These are phyloP conservation scores for Leptodermis oblonga DNA, from an alignment of 257 asterid genomes.

Conservation along the genomic window DNA sequence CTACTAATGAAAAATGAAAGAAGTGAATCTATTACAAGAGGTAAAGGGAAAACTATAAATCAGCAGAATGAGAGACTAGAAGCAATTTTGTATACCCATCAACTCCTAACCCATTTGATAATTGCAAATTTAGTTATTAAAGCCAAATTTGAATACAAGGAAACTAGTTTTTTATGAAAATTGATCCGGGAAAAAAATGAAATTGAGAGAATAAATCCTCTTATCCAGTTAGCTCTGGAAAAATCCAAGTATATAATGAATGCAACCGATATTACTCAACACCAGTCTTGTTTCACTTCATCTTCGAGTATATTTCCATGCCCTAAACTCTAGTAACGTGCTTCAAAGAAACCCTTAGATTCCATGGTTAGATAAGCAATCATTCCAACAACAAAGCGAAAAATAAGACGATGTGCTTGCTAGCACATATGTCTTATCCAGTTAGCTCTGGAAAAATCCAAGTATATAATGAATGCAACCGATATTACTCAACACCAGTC, in stretches of 20 bases:
- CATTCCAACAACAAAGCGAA: no score
- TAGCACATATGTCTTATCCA: no score
- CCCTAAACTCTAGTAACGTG: no score
- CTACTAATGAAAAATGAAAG: neutral
- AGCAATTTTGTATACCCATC: neutral
- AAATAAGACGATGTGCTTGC: no score
- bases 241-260: neutral
- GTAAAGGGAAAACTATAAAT: neutral
- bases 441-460: no score
- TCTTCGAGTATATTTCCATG: neutral
- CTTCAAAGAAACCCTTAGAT: no score
- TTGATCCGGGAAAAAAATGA: neutral
- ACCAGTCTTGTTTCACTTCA: neutral
- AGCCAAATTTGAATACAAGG: no score
- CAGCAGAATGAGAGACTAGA: neutral
- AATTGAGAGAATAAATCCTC: neutral
- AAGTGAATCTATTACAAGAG: neutral
- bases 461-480: no score
- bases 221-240: neutral
- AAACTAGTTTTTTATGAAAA: no score
- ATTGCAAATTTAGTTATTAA: neutral
- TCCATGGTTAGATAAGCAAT: no score
- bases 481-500: no score
- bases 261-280: neutral
- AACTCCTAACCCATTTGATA: neutral